These are phyloP conservation scores for Pistacia atlantica DNA, from an alignment of 345 rosid species.

Conservation along the genomic window DNA sequence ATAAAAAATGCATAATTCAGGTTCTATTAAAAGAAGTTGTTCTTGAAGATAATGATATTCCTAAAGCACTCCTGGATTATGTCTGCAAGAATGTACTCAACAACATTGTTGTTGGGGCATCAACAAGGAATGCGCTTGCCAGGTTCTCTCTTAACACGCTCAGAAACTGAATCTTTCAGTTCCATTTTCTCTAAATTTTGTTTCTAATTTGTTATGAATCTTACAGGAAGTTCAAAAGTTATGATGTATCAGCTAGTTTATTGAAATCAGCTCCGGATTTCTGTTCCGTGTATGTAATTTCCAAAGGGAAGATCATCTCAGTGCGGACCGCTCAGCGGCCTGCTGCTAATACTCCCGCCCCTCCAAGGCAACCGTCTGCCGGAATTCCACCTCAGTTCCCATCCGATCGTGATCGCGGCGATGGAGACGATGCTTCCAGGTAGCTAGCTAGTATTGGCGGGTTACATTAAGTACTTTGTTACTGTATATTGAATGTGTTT, in stretches of 20 bases:
- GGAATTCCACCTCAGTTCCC: conserved; percentile 28
- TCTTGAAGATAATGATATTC: conserved; percentile 60
- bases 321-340: conserved; percentile 53
- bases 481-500: neutral
- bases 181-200: neutral
- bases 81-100: conserved; percentile 50
- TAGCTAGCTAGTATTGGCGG: conserved; percentile 10
- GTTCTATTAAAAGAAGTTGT: conserved; percentile 58
- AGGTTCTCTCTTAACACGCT: conserved; percentile 37
- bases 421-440: conserved; percentile 45
- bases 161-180: too few relatives aligned
- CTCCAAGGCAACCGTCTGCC: conserved; percentile 48
- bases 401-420: conserved; percentile 26
- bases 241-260: conserved; percentile 50
- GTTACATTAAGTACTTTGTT: too few relatives aligned
- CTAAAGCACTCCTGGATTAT: conserved; percentile 64
- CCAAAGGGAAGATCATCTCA: conserved; percentile 72
- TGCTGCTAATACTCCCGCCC: conserved; percentile 48
- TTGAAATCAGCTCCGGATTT: conserved; percentile 67
- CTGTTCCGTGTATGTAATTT: conserved; percentile 72
- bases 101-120: conserved; percentile 67
- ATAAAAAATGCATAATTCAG: conserved; percentile 29
- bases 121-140: conserved; percentile 58
- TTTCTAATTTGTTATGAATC: neutral
- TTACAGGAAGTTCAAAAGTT: conserved; percentile 49